Evolutionary conservation across 164 flowering plant species (phyloP).

Genomic region (Brasenia schreberi): DNA sequence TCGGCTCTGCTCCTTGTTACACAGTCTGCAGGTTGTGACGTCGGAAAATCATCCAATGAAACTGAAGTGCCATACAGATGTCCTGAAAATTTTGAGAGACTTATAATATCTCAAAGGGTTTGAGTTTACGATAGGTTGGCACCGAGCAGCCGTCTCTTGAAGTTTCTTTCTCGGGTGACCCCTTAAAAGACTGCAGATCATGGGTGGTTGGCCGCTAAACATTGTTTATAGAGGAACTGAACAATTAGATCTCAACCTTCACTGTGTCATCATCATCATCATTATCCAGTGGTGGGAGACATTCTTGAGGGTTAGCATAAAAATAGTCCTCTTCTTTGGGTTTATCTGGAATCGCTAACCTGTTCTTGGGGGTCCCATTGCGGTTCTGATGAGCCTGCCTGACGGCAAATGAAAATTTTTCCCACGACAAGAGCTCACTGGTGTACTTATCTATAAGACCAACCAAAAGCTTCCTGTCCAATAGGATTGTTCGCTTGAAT

Average conservation of each 20-base stretch:
- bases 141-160: too few species aligned
- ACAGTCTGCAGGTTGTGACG: too few species aligned
- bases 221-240: not conserved
- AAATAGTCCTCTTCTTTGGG: conserved; percentile 91
- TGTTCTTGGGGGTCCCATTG: conserved; percentile 49
- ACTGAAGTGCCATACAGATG: too few species aligned
- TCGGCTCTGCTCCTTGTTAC: too few species aligned
- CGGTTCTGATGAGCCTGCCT: conserved; percentile 49
- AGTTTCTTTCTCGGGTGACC: too few species aligned
- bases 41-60: too few species aligned
- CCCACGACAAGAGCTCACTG: conserved; percentile 48
- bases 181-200: not conserved
- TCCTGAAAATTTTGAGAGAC: not conserved
- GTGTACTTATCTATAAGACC: conserved; percentile 59
- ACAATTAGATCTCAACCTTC: not conserved
- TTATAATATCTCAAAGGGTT: not conserved
- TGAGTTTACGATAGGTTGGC: not conserved
- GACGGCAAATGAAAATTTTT: conserved; percentile 55
- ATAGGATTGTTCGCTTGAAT: conserved; percentile 54
- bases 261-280: not conserved
- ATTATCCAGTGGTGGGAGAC: conserved; percentile 35
- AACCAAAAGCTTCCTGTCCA: conserved; percentile 62
- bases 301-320: conserved; percentile 78
- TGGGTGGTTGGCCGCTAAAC: too few species aligned
- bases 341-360: conserved; percentile 60